Base-by-base conservation (phyloP, 2,329 filamentous ascomycete genomes). In the Aspergillus hortae region DNA sequence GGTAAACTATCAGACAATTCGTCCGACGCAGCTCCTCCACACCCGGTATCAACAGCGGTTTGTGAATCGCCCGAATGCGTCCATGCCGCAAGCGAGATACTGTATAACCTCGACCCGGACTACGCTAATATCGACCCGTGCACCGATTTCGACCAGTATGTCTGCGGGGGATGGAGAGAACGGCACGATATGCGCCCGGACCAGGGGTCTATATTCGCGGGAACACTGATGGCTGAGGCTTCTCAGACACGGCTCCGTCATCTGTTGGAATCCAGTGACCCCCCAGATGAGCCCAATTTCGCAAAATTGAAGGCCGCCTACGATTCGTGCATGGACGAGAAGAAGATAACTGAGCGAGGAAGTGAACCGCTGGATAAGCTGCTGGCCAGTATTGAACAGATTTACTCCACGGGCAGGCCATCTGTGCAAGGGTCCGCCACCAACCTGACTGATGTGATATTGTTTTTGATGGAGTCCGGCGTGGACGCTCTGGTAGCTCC, bases 81-180 rank as follows among this genome's bases (percentile, higher is more conserved):
- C 11, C 81, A 86, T 60, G 84, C 83, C 11, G 79, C 84, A 4
- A 84, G 82, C 11, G 78, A 81, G 56, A 78, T 87, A 36, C 74
- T 86, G 7, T 80, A 83, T 56, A 86, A 83, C 53, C 70, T 87
- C 12, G 80, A 83, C 14, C 80, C 83, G 6, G 73, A 84, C 46
- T 85, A 87, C 67, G 74, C 80, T 53, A 68, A 81, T 2, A 73
- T 89, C 36, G 84, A 89, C 63, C 81, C 87, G 1, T 90, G 87
- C 60, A 79, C 76, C n/a, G 71, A 88, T 61, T 90, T 90, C 54
- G 83, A 88, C 54, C 75, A 84, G 64, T 78, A 84, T 51, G 83
- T 84, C 17, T 89, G 86, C 60, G 85, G 83, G 50, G 86, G 86
- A 10, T 89, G 85, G 80, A 75, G 79, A 48, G 75, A 82, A 19